Evolutionary conservation across 805 yeast species (phyloP).

Genomic region (Sugiyamaella qingdaonensis): DNA sequence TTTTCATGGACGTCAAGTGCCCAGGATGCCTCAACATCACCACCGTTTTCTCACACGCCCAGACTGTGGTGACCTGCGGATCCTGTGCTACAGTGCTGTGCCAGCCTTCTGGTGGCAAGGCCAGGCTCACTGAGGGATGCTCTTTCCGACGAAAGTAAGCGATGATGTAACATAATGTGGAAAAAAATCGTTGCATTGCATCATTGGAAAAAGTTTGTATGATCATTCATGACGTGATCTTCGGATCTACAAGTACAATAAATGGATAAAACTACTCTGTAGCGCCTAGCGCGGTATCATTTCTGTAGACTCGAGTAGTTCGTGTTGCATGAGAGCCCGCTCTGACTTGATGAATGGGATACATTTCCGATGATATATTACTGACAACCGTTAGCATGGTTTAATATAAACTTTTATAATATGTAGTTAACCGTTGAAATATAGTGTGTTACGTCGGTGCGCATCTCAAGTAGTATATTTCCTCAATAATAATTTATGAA

Average conservation of each 20-base stretch:
- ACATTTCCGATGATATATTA: no score
- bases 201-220: background rate
- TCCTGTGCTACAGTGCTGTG: conserved; percentile 97
- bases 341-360: no score
- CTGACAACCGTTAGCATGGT: no score
- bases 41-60: conserved; percentile 99
- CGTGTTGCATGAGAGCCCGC: no score
- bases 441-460: no score
- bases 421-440: no score
- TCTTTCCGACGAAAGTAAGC: conserved; percentile 97
- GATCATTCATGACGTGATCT: conserved; percentile 2
- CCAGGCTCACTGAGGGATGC: conserved; percentile 98
- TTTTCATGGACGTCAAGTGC: conserved; percentile 99
- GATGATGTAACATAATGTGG: conserved; percentile 1
- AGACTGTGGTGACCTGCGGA: conserved; percentile 99
- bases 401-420: no score
- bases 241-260: conserved; percentile 4
- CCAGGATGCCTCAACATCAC: conserved; percentile 99
- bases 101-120: conserved; percentile 99
- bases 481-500: no score
- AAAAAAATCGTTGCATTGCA: conserved; percentile 4
- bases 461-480: no score
- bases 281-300: no score
- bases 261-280: background rate
- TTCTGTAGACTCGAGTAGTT: no score